Percentiles rank a stretch among this genome's conserved stretches.
These are phyloP conservation scores for Teratosphaeria zuluensis DNA, from an alignment of 2,329 filamentous ascomycete species.

Conservation along the genomic window DNA sequence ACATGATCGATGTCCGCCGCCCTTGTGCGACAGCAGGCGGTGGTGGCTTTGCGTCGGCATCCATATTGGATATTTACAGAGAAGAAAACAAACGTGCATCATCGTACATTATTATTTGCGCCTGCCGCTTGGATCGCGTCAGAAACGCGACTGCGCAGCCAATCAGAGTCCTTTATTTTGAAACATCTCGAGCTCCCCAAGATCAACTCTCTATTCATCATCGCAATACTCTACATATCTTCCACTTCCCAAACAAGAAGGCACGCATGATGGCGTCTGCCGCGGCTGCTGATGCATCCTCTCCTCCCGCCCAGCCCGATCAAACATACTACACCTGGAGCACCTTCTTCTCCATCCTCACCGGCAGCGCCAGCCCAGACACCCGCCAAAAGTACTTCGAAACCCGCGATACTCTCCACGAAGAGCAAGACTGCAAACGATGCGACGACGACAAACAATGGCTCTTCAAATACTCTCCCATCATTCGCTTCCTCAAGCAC, in stretches of 20 bases:
- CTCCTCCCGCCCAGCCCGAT: slow-evolving; percentile 10
- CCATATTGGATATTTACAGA: background rate
- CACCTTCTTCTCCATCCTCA: slow-evolving; percentile 77
- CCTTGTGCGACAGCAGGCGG: too few species aligned
- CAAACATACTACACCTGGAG: slow-evolving; percentile 52
- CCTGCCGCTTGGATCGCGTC: background rate
- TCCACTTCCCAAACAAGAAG: background rate
- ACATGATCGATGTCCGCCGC: background rate
- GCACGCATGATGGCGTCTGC: slow-evolving; percentile 1
- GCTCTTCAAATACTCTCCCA: slow-evolving; percentile 73
- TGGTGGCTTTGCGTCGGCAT: background rate
- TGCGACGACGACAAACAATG: slow-evolving; percentile 79
- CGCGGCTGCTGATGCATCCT: background rate
- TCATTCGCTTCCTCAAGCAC: slow-evolving; percentile 76
- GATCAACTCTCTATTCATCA: background rate
- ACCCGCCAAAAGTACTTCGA: slow-evolving; percentile 68
- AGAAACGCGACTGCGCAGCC: background rate
- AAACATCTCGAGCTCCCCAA: background rate
- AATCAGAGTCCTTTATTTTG: background rate
- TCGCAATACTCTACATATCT: too few species aligned
- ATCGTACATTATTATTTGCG: background rate
- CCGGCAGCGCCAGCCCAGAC: slow-evolving; percentile 59
- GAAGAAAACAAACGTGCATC: background rate
- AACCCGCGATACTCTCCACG: slow-evolving; percentile 64
- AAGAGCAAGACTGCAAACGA: slow-evolving; percentile 65